phyloP scores from a whole-genome alignment of 352 stramenopile species.

The Globisporangium heterothallicum region DNA sequence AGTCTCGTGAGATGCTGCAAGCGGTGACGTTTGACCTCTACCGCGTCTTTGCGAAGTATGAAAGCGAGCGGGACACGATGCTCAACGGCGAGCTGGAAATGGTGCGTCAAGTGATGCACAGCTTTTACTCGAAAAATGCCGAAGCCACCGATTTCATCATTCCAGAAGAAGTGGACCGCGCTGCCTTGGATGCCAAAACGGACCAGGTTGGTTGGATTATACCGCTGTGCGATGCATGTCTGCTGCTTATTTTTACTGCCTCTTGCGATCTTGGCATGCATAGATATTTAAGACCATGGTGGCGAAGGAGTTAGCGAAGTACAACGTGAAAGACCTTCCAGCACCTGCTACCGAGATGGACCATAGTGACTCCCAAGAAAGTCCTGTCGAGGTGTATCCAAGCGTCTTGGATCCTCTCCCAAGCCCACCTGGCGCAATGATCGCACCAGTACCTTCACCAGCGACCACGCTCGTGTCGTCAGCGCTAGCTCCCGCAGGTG shows the following conservation, averaged over 20 bases:
- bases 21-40: constrained; percentile 62
- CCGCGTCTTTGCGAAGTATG: constrained; percentile 72
- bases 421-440: constrained; percentile 4
- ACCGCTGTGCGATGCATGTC: background rate
- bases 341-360: constrained; percentile 7
- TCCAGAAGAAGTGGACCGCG: constrained; percentile 45
- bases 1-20: constrained; percentile 37
- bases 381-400: constrained; percentile 1
- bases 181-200: constrained; percentile 34
- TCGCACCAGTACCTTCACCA: background rate
- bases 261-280: background rate
- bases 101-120: constrained; percentile 77
- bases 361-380: constrained; percentile 1
- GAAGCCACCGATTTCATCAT: constrained; percentile 66
- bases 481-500: too few relatives aligned
- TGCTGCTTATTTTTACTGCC: too few relatives aligned
- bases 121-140: constrained; percentile 70
- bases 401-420: background rate
- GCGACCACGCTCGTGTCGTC: background rate
- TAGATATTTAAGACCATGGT: constrained; percentile 62
- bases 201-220: constrained; percentile 40
- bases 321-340: constrained; percentile 24
- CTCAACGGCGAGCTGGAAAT: constrained; percentile 74
- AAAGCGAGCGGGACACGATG: constrained; percentile 71
- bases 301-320: constrained; percentile 35